phyloP scores from a whole-genome alignment of 2,329 filamentous ascomycete species.

The Cordyceps cicadae region DNA sequence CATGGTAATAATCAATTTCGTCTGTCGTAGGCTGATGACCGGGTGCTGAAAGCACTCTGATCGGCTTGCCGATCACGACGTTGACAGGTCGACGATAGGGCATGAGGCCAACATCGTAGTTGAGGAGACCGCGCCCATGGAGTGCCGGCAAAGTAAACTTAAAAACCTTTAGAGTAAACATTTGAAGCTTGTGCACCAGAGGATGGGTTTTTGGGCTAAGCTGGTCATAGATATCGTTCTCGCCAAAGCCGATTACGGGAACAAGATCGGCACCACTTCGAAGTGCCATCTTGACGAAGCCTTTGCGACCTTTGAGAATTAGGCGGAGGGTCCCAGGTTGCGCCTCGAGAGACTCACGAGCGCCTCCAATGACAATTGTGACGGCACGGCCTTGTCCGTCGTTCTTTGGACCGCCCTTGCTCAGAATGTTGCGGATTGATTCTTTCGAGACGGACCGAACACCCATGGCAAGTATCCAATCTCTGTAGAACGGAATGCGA shows the following conservation, averaged over 20 bases:
- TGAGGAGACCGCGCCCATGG: slow-evolving; percentile 87
- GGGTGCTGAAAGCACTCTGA: slow-evolving; percentile 54
- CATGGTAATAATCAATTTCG: slow-evolving; percentile 76
- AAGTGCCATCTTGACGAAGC: slow-evolving; percentile 89
- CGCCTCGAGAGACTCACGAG: slow-evolving; percentile 83
- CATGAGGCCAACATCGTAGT: slow-evolving; percentile 95
- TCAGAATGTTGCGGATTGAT: slow-evolving; percentile 48
- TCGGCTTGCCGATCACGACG: slow-evolving; percentile 78
- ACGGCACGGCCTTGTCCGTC: slow-evolving; percentile 93
- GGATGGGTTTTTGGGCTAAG: slow-evolving; percentile 70
- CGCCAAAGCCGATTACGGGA: slow-evolving; percentile 84
- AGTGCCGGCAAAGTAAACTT: slow-evolving; percentile 91
- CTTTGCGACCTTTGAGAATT: slow-evolving; percentile 75
- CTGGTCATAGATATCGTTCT: slow-evolving; percentile 95
- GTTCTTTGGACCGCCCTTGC: slow-evolving; percentile 64
- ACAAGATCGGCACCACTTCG: slow-evolving; percentile 89
- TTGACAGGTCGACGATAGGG: slow-evolving; percentile 84
- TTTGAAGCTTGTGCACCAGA: slow-evolving; percentile 69
- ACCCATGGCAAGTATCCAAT: slow-evolving; percentile 86
- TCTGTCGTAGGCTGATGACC: slow-evolving; percentile 55
- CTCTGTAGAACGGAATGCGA: slow-evolving; percentile 83
- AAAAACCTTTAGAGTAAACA: slow-evolving; percentile 74
- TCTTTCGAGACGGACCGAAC: slow-evolving; percentile 84
- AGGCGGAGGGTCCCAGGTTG: slow-evolving; percentile 69
- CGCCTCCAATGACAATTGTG: slow-evolving; percentile 90